Evolutionary conservation across 169 alveolate species (phyloP), one percentile per base, ranked within the genome.

Genomic region (Perkinsus olseni): DNA sequence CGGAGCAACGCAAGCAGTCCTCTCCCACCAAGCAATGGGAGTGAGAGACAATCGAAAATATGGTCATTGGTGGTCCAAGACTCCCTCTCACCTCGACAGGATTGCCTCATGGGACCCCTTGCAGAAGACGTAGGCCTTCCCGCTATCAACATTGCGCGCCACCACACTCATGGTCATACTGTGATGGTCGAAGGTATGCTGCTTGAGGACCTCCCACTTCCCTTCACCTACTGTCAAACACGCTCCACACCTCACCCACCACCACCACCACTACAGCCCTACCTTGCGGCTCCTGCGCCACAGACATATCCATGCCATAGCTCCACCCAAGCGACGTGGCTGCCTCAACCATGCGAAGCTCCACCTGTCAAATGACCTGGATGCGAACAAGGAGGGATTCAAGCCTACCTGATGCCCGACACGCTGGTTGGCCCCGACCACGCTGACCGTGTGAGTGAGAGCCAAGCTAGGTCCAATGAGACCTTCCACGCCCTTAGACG

Each of bases 131-230:
- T 62, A 62, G 0, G 82, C 1, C 31, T 62, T 24, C 34, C 82
- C 82, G 8, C 82, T 62, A 24, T 24, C 34, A 0, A 6, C 36
- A 62, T 62, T 24, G 31, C 31, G 1, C 36, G 17, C 82, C 28
- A 62, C 82, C 1, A 28, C 82, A 24, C 82, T 62, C 82, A 62
- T 62, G 31, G 82, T 62, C 82, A 62, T 62, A 28, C 82, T 62
- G 82, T 62, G 82, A 62, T 62, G 82, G 82, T 62, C 82, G 82
- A 62, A 62, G 82, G 82, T 62, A 62, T 62, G 34, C 82, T 62
- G 82, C 82, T 62, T 62, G 8, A 6, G 31, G 17, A 62, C 82
- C 31, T 24, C 8, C 82, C 82, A 62, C 4, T 24, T 4, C 13
- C 37, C 31, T 6, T 24, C 82, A 62, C 34, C 82, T 62, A 28